Evolutionary conservation across 306 rosid genomes (phyloP), one percentile per base, ranked within the genome.

Genomic region (Corylus heterophylla): DNA sequence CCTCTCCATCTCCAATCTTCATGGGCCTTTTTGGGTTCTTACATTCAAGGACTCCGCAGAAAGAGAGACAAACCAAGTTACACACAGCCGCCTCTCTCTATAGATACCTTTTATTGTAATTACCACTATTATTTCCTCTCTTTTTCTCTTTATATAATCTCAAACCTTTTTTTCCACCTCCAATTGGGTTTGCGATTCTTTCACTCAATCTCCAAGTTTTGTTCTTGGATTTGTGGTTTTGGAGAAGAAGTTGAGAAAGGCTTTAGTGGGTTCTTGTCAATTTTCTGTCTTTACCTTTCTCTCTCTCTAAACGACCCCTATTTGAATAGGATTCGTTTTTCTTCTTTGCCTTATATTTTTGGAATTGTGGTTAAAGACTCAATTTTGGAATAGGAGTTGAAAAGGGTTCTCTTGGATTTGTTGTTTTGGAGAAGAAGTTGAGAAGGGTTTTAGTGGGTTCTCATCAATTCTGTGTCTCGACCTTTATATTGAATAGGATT

Each of bases 11-110:
- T 76, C 82, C 75, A 44, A 18, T 69, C 86, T 72, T 74, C 55
- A 79, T 79, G 92, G 88, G 80, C 83, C 79, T 74, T 81, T 80
- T 83, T 50, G 82, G 80, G 59, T 82, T 70, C 83, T 80, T 61
- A 72, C 79, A 54, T 27, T n/a, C 61, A 66, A 63, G 35, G 77
- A 35, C 68, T 76, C 50, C 54, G 5, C 77, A 12, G 62, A 50
- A 56, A 61, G 54, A 62, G 73, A 49, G 44, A 22, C 73, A 54
- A 12, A 45, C 79, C 79, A 54, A 49, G 69, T 52, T 51, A 74
- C 79, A 59, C 58, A 74, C 29, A 59, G 48, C 39, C 54, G 47
- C 29, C 14, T 42, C 71, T 47, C 37, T 56, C 78, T 31, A 8
- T 22, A 71, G n/a, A 71, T 76, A 17, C 56, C 44, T 1, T 17